Conservation (phyloP, 2,329 filamentous ascomycete species). For the Fusarium piperis region DNA sequence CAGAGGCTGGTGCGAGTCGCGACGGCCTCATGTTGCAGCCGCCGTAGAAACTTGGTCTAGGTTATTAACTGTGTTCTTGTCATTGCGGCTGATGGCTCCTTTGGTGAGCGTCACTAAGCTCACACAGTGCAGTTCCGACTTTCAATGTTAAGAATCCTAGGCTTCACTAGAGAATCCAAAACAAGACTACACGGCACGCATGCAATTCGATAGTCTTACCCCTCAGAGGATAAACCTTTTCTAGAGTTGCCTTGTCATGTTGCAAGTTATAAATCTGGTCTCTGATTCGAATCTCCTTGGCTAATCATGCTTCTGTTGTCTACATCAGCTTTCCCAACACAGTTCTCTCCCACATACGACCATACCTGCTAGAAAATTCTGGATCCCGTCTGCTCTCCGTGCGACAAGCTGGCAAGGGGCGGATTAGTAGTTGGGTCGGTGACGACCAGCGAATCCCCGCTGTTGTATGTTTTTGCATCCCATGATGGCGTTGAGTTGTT, state of each 20-base stretch:
- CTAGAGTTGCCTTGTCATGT: fast-evolving
- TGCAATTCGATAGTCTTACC: neutral
- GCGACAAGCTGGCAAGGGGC: neutral
- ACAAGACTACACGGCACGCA: neutral
- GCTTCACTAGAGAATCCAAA: neutral
- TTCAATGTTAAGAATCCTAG: neutral
- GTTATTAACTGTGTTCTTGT: too few relatives aligned
- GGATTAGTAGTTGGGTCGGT: neutral
- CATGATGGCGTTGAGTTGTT: neutral
- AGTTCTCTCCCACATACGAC: neutral
- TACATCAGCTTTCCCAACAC: neutral
- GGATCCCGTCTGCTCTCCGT: neutral
- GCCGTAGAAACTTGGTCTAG: too few relatives aligned
- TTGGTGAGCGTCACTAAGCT: too few relatives aligned
- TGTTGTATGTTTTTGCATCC: neutral
- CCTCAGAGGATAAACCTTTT: neutral
- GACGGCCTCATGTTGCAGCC: neutral
- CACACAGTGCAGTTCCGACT: neutral
- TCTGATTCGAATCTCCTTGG: neutral
- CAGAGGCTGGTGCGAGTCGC: neutral
- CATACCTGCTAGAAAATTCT: neutral
- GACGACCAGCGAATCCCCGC: neutral
- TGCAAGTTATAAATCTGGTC: neutral
- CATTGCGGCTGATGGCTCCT: too few relatives aligned
- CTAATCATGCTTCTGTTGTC: neutral